A percentile compares a stretch with the other conserved stretches of the same genome.
phyloP scores from a whole-genome alignment of 148 eudicot species.

The Dysphania ambrosioides region DNA sequence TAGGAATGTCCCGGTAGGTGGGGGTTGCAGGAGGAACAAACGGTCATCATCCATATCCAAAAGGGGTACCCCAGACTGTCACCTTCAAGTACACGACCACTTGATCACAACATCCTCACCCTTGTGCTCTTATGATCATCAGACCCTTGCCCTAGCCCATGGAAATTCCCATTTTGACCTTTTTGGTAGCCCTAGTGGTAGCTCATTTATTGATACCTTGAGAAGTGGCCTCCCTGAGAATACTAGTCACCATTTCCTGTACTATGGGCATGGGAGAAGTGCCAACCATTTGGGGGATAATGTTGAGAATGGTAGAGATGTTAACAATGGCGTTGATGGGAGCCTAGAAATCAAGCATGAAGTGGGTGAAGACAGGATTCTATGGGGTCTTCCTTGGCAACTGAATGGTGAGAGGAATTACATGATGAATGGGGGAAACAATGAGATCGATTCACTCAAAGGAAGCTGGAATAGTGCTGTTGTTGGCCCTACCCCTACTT shows the following conservation, averaged over 20 bases:
- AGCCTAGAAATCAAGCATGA: constrained; percentile 52
- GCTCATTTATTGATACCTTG: constrained; percentile 10
- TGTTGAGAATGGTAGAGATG: not conserved
- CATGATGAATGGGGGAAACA: constrained; percentile 21
- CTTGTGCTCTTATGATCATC: constrained; percentile 38
- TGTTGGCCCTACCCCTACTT: constrained; percentile 23
- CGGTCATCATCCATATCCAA: constrained; percentile 43
- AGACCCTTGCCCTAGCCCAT: constrained; percentile 40
- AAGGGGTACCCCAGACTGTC: constrained; percentile 21
- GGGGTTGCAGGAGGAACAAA: constrained; percentile 82
- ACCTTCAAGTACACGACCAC: constrained; percentile 23
- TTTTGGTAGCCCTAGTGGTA: constrained; percentile 22
- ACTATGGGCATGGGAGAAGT: constrained; percentile 32
- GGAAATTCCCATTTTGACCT: constrained; percentile 20
- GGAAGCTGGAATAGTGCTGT: constrained; percentile 55
- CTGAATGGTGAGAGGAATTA: constrained; percentile 25
- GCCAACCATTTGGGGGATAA: constrained; percentile 20
- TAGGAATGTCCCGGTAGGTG: constrained; percentile 89
- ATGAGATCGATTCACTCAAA: constrained; percentile 33
- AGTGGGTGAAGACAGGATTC: constrained; percentile 32
- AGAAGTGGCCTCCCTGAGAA: constrained; percentile 8
- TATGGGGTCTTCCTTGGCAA: constrained; percentile 73
- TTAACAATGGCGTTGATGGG: constrained; percentile 19
- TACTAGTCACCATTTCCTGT: constrained; percentile 21
- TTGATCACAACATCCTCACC: constrained; percentile 25